A percentile compares a stretch with the other conserved stretches of the same genome.
Conservation (phyloP, 108 stramenopile species). For the Cyclostephanos tholiformis region DNA sequence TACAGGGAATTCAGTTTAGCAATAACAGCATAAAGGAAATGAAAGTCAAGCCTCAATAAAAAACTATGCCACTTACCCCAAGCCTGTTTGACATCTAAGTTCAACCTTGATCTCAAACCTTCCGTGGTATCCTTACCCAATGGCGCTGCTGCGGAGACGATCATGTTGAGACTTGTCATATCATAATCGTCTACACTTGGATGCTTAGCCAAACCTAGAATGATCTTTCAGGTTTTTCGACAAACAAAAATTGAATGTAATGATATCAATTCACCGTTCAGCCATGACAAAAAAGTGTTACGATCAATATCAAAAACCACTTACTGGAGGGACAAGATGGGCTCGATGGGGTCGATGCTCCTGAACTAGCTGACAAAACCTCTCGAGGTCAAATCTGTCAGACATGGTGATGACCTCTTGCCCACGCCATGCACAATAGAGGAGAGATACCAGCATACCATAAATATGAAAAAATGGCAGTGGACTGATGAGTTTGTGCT, state of each 20-base stretch:
- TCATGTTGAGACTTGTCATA: constrained; percentile 61
- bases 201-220: constrained; percentile 74
- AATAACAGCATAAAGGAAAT: neutral
- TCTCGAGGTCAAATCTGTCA: constrained; percentile 78
- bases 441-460: constrained; percentile 66
- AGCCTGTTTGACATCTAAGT: constrained; percentile 71
- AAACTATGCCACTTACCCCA: constrained; percentile 64
- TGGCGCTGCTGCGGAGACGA: constrained; percentile 86
- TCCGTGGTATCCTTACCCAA: constrained; percentile 72
- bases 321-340: constrained; percentile 88
- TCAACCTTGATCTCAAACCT: constrained; percentile 66
- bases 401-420: constrained; percentile 75
- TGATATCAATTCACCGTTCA: neutral
- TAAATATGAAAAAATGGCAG: constrained; percentile 96
- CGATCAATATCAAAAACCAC: constrained; percentile 9
- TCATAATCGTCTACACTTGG: constrained; percentile 84
- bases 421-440: constrained; percentile 74
- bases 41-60: neutral
- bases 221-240: constrained; percentile 34
- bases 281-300: constrained; percentile 9
- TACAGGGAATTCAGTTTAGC: neutral
- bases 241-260: constrained; percentile 2
- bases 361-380: constrained; percentile 75
- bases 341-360: constrained; percentile 71
- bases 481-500: constrained; percentile 74